Evolutionary conservation across 768 basidiomycete species (phyloP), one percentile per base, ranked within the genome.

Genomic region (Russula olivacea): DNA sequence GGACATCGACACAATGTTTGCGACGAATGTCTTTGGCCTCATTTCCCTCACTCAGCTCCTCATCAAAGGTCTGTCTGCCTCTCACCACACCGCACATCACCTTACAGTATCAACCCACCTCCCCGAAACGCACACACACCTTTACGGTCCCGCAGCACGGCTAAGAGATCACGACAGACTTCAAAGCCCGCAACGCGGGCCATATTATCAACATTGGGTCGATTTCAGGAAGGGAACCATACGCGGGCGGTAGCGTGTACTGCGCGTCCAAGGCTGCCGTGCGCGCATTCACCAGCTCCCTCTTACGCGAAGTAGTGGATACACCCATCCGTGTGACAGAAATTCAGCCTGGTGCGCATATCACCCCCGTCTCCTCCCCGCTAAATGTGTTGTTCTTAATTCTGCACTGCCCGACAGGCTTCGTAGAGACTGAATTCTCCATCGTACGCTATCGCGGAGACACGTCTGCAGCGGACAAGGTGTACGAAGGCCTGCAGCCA

Each of bases 141-240:
- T 69, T 81, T 78, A 74, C 28, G 25, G 30, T n/a, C 63, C 63
- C 19, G 19, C 57, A 6, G 28, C 4, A 51, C n/a, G 21, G 12
- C 63, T 61, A 32, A 45, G 32, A 48, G 9, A 7, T 25, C 48
- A 69, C 49, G 32, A 45, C 51, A 58, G 74, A 73, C 43, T 74
- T 69, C 60, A 69, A 65, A 53, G 64, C 70, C 43, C 34, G 61
- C 50, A 83, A 87, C 69, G 76, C 83, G 4, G 91, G 93, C 0
- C 93, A 95, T 76, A 78, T 99, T 68, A 98, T 99, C 77, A 96
- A 97, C 74, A 78, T 99, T 55, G 95, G 97, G 9, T 96, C 93
- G 12, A 83, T 99, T 61, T 95, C 97, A 14, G 94, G 74, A 21
- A 69, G 73, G 51, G 74, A 75, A 50, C 73, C 96, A 5, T 98